These are phyloP conservation scores for Musa balbisiana DNA, from an alignment of 202 grass and related monocot species.

Conservation along the genomic window DNA sequence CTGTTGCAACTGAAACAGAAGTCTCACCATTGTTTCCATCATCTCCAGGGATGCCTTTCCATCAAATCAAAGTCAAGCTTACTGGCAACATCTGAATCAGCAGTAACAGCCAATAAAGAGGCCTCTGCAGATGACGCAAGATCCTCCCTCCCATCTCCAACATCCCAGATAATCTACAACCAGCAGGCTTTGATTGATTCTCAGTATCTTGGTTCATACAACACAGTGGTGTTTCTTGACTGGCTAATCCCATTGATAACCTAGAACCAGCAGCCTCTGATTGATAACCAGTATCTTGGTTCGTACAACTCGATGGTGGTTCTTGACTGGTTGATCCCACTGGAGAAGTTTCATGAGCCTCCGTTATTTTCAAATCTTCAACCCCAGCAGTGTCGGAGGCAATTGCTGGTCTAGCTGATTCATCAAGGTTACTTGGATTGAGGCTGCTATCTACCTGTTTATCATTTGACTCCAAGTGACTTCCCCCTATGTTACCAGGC, in stretches of 20 bases:
- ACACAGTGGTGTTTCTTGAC: conserved; percentile 14
- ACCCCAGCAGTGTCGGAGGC: conserved; percentile 12
- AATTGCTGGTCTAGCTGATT: conserved; percentile 10
- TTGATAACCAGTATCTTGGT: conserved; percentile 29
- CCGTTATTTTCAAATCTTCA: conserved; percentile 34
- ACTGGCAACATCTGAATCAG: conserved; percentile 24
- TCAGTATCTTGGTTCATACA: conserved; percentile 26
- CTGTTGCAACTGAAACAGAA: conserved; percentile 17
- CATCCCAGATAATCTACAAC: conserved; percentile 30
- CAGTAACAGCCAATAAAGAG: conserved; percentile 31
- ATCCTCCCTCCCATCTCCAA: conserved; percentile 22
- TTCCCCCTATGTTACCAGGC: background rate
- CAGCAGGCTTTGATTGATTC: conserved; percentile 18
- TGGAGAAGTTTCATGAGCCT: conserved; percentile 17
- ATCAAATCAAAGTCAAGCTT: conserved; percentile 72
- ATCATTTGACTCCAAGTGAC: conserved; percentile 5
- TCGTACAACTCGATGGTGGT: background rate
- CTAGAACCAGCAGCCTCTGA: conserved; percentile 26
- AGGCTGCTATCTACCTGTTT: conserved; percentile 8
- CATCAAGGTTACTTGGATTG: conserved; percentile 14
- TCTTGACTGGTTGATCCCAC: conserved; percentile 35
- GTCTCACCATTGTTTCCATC: conserved; percentile 36
- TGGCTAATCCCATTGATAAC: conserved; percentile 35
- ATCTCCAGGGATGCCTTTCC: conserved; percentile 59
- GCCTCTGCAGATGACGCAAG: conserved; percentile 34